Conservation (phyloP, 148 eudicot genomes). For the Rhododendron ferrugineum region DNA sequence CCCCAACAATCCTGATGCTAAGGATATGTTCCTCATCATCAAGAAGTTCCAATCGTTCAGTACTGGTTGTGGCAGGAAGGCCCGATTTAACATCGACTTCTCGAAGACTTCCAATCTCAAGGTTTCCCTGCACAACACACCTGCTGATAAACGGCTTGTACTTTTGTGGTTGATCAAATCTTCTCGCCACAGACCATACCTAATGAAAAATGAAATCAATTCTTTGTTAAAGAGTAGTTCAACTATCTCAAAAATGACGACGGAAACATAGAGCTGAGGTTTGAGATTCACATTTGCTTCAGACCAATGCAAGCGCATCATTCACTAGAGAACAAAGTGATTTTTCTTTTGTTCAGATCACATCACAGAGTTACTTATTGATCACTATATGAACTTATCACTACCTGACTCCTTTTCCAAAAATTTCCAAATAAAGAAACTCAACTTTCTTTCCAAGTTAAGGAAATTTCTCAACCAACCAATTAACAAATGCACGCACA, state of each 20-base stretch:
- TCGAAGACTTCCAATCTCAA: constrained; percentile 64
- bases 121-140: constrained; percentile 52
- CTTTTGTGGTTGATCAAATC: constrained; percentile 67
- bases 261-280: background rate
- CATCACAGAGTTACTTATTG: background rate
- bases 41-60: constrained; percentile 56
- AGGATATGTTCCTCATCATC: constrained; percentile 65
- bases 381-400: background rate
- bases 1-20: constrained; percentile 59
- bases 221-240: background rate
- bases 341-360: background rate
- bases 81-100: constrained; percentile 72
- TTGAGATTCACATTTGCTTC: background rate
- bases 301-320: background rate
- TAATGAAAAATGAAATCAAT: constrained; percentile 8
- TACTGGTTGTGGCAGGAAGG: constrained; percentile 74
- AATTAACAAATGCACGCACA: background rate
- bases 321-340: background rate
- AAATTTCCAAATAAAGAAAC: background rate
- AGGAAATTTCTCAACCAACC: background rate
- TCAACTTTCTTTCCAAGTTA: background rate
- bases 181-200: constrained; percentile 71
- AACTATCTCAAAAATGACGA: background rate
- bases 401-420: background rate
- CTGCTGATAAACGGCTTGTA: constrained; percentile 61